A percentile compares a stretch with the other conserved stretches of the same genome.
Evolutionary conservation across 2,329 filamentous ascomycete genomes (phyloP).

Genomic region (Hymenoscyphus scutula): DNA sequence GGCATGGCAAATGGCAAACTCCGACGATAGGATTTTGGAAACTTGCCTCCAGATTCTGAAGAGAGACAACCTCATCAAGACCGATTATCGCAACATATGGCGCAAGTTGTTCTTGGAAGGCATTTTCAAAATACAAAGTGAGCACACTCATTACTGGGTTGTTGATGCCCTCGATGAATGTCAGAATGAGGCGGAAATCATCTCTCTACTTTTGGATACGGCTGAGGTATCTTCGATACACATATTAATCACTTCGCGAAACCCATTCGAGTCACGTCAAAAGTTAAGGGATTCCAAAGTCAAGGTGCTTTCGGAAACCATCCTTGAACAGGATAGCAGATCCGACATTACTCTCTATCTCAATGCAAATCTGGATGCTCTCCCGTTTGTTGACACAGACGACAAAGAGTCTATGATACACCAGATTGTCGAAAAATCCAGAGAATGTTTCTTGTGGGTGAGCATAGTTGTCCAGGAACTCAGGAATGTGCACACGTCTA

Average conservation of each 20-base stretch:
- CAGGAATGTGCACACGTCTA: conserved; percentile 23
- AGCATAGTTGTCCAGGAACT: conserved; percentile 9
- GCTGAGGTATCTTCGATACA: not conserved
- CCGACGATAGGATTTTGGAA: not conserved
- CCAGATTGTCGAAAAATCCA: conserved; percentile 1
- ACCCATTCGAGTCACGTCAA: not conserved
- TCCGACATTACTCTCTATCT: conserved; percentile 4
- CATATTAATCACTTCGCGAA: conserved; percentile 1
- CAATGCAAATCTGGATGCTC: not conserved
- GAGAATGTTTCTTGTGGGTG: conserved; percentile 4
- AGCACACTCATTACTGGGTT: conserved; percentile 16
- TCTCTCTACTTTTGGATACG: not conserved
- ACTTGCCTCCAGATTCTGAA: not conserved
- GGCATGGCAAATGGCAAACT: conserved; percentile 33
- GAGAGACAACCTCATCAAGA: conserved; percentile 16
- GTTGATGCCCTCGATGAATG: conserved; percentile 27
- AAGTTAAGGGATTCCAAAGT: not conserved
- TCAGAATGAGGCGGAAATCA: not conserved
- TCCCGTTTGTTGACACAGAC: not conserved
- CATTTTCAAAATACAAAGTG: conserved; percentile 17
- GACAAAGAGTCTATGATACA: not conserved
- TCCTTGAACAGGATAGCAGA: not conserved
- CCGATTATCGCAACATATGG: conserved; percentile 18
- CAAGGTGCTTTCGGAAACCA: not conserved
- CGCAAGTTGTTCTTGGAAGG: conserved; percentile 17